phyloP scores from a whole-genome alignment of 805 yeast genomes.

The Sporopachydermia lactativora region DNA sequence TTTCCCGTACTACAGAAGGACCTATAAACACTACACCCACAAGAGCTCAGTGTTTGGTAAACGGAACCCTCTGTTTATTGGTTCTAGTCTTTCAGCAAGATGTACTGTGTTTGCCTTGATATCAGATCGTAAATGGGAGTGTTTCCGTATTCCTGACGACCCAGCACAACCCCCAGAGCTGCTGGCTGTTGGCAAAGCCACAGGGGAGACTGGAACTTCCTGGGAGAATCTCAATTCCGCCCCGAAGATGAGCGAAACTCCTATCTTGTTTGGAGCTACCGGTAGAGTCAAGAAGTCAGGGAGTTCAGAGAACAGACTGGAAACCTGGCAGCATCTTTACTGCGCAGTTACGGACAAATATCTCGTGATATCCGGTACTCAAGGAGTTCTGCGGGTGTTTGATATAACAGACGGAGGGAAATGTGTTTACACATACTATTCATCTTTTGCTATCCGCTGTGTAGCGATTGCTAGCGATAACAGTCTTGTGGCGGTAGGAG shows the following conservation, averaged over 20 bases:
- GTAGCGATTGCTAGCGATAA: constrained; percentile 57
- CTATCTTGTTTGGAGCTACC: neutral
- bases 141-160: constrained; percentile 38
- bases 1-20: constrained; percentile 68
- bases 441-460: constrained; percentile 68
- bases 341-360: constrained; percentile 36
- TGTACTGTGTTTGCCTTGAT: constrained; percentile 51
- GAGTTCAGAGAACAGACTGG: constrained; percentile 21
- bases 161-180: constrained; percentile 38
- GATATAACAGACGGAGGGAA: constrained; percentile 44
- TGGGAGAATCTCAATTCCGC: constrained; percentile 24
- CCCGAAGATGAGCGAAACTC: constrained; percentile 7
- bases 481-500: constrained; percentile 58
- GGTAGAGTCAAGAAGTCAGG: constrained; percentile 11
- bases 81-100: constrained; percentile 51
- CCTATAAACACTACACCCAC: constrained; percentile 39
- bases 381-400: constrained; percentile 55
- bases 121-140: constrained; percentile 60
- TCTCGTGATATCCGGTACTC: constrained; percentile 56
- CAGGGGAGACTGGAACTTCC: constrained; percentile 51
- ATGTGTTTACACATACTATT: constrained; percentile 52
- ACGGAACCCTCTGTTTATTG: constrained; percentile 24
- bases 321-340: constrained; percentile 9
- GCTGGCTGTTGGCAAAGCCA: constrained; percentile 51
- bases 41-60: constrained; percentile 13